These are phyloP conservation scores for Baorangia bicolor DNA, from an alignment of 768 basidiomycete genomes.

Conservation along the genomic window DNA sequence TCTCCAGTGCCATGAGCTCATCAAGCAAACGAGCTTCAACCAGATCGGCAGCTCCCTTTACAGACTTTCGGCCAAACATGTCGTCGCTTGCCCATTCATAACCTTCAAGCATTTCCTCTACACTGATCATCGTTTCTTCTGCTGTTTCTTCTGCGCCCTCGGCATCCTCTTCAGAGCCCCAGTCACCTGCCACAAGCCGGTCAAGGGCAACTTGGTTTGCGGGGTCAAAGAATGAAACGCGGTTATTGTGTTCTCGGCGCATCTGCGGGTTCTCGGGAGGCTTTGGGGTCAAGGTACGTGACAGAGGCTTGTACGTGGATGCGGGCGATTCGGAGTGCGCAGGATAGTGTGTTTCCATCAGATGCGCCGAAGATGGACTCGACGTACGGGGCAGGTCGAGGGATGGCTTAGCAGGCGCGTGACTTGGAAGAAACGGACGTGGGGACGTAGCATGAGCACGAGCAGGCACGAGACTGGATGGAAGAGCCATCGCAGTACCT, in stretches of 20 bases:
- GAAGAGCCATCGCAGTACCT: slow-evolving; percentile 14
- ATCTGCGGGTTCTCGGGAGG: slow-evolving; percentile 33
- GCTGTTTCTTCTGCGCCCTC: slow-evolving; percentile 68
- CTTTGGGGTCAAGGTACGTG: slow-evolving; percentile 30
- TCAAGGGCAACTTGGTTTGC: slow-evolving; percentile 73
- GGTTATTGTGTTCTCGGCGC: slow-evolving; percentile 61
- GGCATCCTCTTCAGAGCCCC: slow-evolving; percentile 48
- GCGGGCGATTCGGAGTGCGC: slow-evolving; percentile 20
- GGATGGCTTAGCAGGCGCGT: slow-evolving; percentile 17
- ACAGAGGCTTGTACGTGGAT: slow-evolving; percentile 24
- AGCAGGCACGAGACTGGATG: slow-evolving; percentile 27
- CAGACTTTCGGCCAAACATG: slow-evolving; percentile 61
- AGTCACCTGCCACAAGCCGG: slow-evolving; percentile 54
- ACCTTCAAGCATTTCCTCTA: slow-evolving; percentile 98
- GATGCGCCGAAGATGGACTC: slow-evolving; percentile 17
- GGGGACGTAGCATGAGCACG: slow-evolving; percentile 27
- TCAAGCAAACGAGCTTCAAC: slow-evolving; percentile 88
- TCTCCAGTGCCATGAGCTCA: slow-evolving; percentile 91
- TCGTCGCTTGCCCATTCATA: slow-evolving; percentile 94
- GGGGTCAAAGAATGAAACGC: slow-evolving; percentile 82
- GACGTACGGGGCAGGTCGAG: slow-evolving; percentile 18
- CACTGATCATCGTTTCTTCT: slow-evolving; percentile 82
- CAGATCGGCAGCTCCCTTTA: slow-evolving; percentile 78
- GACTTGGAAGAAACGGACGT: slow-evolving; percentile 13
- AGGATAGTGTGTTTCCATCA: slow-evolving; percentile 10